These are phyloP conservation scores for Pichia rugopelliculosa DNA, from an alignment of 805 yeast species.

Conservation along the genomic window DNA sequence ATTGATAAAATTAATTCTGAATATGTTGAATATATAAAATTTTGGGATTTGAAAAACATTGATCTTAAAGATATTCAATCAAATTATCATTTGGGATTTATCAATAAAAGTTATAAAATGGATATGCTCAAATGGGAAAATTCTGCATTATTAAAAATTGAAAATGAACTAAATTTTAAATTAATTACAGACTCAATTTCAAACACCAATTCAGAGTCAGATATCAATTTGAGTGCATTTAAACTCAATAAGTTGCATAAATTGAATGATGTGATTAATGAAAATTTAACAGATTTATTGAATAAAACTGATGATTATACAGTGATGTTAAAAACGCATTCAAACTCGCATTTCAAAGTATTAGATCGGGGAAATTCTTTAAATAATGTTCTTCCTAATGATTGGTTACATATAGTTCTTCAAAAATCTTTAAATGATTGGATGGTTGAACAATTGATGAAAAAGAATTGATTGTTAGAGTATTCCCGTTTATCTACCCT, in stretches of 20 bases:
- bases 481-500: not conserved
- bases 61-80: not conserved
- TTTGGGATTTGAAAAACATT: slow-evolving; percentile 1
- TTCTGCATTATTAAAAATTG: not conserved
- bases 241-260: not conserved
- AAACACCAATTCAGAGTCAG: not conserved
- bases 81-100: slow-evolving; percentile 6
- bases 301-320: not conserved
- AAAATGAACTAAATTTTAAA: not conserved
- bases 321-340: not conserved
- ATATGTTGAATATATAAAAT: not conserved
- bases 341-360: not conserved
- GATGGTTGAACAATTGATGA: not conserved
- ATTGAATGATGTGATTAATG: not conserved
- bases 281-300: not conserved
- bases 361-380: not conserved
- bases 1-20: not conserved
- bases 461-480: not conserved
- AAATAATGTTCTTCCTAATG: slow-evolving; percentile 5
- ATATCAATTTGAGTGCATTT: not conserved
- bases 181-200: not conserved
- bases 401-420: slow-evolving; percentile 5
- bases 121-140: slow-evolving; percentile 2
- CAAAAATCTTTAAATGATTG: slow-evolving; percentile 1
- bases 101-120: slow-evolving; percentile 2